Percentiles rank a stretch among this genome's conserved stretches.
Conservation (phyloP, 1,284 basidiomycete species). For the Rhodofomes roseus region DNA sequence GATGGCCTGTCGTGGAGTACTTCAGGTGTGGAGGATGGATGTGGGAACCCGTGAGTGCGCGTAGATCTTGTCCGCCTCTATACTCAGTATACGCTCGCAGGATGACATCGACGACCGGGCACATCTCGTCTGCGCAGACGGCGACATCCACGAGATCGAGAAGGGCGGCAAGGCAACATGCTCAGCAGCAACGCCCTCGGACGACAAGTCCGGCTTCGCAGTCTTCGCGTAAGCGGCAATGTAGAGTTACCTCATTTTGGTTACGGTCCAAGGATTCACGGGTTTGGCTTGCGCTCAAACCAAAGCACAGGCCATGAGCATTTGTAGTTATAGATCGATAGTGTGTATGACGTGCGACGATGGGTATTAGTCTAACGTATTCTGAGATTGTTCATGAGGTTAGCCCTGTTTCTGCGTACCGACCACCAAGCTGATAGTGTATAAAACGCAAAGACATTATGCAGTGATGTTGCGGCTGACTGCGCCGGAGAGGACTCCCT, state of each 20-base stretch:
- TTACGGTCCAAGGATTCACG: not conserved
- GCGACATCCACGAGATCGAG: slow-evolving; percentile 58
- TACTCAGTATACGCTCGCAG: slow-evolving; percentile 30
- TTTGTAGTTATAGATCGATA: not conserved
- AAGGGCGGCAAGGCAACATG: slow-evolving; percentile 54
- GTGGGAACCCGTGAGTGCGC: slow-evolving; percentile 76
- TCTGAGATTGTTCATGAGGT: not conserved
- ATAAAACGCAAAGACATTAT: slow-evolving; percentile 5
- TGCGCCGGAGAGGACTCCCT: slow-evolving; percentile 33
- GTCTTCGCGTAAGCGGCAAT: slow-evolving; percentile 34
- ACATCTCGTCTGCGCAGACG: slow-evolving; percentile 73
- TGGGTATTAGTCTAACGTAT: not conserved
- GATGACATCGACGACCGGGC: slow-evolving; percentile 52
- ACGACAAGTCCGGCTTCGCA: slow-evolving; percentile 37
- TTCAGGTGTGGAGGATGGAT: slow-evolving; percentile 78
- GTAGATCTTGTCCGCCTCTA: not conserved
- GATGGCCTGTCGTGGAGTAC: slow-evolving; percentile 72
- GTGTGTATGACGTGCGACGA: not conserved
- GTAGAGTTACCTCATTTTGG: not conserved
- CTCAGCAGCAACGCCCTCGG: slow-evolving; percentile 30
- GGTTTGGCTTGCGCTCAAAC: not conserved
- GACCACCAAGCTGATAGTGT: not conserved
- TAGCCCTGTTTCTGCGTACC: not conserved
- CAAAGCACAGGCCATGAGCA: not conserved
- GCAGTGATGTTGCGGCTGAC: slow-evolving; percentile 23